phyloP scores from a whole-genome alignment of 202 grass and related monocot genomes.

The Saccharum hybrid region DNA sequence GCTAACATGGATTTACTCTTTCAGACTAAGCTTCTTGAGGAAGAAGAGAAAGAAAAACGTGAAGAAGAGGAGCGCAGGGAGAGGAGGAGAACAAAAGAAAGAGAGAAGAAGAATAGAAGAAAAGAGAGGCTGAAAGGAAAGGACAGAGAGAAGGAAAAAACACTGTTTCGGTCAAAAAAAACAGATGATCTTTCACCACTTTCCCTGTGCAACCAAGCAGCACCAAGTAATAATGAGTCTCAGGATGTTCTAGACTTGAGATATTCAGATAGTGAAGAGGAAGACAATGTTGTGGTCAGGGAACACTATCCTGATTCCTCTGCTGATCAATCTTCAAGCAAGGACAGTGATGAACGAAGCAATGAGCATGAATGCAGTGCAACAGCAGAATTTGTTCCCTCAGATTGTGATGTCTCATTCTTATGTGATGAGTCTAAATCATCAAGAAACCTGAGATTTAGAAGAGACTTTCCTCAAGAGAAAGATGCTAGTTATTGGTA shows the following conservation, averaged over 20 bases:
- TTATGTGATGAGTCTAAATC: constrained; percentile 69
- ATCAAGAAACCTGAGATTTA: constrained; percentile 58
- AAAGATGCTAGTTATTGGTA: constrained; percentile 47
- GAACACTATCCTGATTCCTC: constrained; percentile 31
- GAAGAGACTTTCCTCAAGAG: constrained; percentile 50
- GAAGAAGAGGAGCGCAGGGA: constrained; percentile 86
- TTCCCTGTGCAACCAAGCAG: constrained; percentile 18
- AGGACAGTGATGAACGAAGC: constrained; percentile 21
- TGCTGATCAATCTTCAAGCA: constrained; percentile 45
- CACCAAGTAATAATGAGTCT: constrained; percentile 35
- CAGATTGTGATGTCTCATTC: constrained; percentile 47
- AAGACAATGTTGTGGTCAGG: constrained; percentile 36
- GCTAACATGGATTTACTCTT: constrained; percentile 30
- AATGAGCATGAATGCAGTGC: constrained; percentile 25
- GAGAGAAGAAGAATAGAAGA: constrained; percentile 85
- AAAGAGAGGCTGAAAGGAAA: constrained; percentile 85
- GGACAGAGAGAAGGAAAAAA: constrained; percentile 64
- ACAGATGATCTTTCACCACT: constrained; percentile 17
- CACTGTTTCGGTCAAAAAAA: constrained; percentile 43
- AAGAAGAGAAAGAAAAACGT: constrained; percentile 90
- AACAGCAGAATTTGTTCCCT: constrained; percentile 33
- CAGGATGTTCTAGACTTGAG: constrained; percentile 29
- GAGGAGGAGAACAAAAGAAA: constrained; percentile 72
- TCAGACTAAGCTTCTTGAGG: constrained; percentile 86
- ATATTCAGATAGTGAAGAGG: constrained; percentile 50